phyloP scores from a whole-genome alignment of 2,329 filamentous ascomycete species.

The Hymenoscyphus linearis region DNA sequence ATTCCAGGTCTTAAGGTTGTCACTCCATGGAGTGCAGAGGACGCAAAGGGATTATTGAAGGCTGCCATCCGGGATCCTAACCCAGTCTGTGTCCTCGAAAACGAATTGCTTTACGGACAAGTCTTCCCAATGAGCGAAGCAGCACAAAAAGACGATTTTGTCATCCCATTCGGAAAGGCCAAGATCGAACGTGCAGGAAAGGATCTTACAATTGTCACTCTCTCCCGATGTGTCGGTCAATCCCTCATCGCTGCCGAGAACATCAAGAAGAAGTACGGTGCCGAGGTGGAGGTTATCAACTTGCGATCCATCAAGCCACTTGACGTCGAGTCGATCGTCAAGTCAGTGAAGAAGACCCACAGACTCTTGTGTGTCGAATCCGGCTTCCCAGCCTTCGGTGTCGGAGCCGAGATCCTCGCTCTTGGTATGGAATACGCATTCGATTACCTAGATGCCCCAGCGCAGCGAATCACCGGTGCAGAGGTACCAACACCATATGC shows the following conservation, averaged over 20 bases:
- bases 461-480: conserved; percentile 89
- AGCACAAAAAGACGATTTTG: conserved; percentile 93
- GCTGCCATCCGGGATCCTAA: conserved; percentile 97
- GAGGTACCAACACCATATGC: conserved; percentile 98
- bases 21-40: conserved; percentile 90
- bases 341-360: conserved; percentile 98
- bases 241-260: conserved; percentile 81
- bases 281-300: conserved; percentile 96
- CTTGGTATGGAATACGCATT: conserved; percentile 97
- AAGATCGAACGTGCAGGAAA: conserved; percentile 97
- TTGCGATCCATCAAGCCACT: conserved; percentile 95
- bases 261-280: conserved; percentile 93
- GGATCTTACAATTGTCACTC: conserved; percentile 90
- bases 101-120: conserved; percentile 89
- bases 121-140: conserved; percentile 96
- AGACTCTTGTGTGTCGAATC: conserved; percentile 89
- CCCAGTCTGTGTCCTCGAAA: conserved; percentile 86
- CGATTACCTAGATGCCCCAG: conserved; percentile 93
- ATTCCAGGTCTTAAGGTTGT: conserved; percentile 98
- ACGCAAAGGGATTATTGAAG: conserved; percentile 97
- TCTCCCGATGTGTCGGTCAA: conserved; percentile 94
- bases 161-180: conserved; percentile 95
- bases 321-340: conserved; percentile 90
- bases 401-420: conserved; percentile 87
- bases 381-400: conserved; percentile 92